Conservation (phyloP, 176 grass and related monocot species). For the Oryza meyeriana region DNA sequence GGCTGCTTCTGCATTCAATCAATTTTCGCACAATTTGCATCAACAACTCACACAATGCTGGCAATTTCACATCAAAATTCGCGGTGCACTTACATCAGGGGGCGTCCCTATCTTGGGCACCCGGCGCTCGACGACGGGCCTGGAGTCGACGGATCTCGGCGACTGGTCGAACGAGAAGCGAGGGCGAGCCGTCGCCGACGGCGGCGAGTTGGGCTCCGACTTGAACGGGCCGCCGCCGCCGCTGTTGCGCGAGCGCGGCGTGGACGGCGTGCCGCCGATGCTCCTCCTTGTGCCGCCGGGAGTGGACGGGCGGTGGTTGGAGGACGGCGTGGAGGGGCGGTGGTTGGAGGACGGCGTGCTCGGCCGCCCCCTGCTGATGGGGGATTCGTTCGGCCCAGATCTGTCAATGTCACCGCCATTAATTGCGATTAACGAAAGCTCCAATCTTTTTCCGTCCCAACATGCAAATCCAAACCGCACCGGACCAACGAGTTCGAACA, state of each 20-base stretch:
- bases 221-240: slow-evolving; percentile 44
- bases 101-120: slow-evolving; percentile 68
- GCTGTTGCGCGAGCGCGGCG: slow-evolving; percentile 57
- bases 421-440: slow-evolving; percentile 1
- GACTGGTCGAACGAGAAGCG: slow-evolving; percentile 91
- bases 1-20: slow-evolving; percentile 58
- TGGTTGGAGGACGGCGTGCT: slow-evolving; percentile 58
- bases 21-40: not conserved
- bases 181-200: slow-evolving; percentile 38
- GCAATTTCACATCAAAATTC: not conserved
- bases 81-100: slow-evolving; percentile 60
- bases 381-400: slow-evolving; percentile 88
- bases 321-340: slow-evolving; percentile 44
- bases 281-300: slow-evolving; percentile 40
- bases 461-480: not conserved
- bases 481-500: not conserved
- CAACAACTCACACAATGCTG: not conserved
- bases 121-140: slow-evolving; percentile 67
- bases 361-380: slow-evolving; percentile 58
- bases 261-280: slow-evolving; percentile 41
- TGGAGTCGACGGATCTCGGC: slow-evolving; percentile 69
- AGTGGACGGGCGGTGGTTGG: slow-evolving; percentile 45
- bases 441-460: not conserved
- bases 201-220: slow-evolving; percentile 69
- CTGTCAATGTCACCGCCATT: slow-evolving; percentile 40